These are phyloP conservation scores for Rubia peregrina DNA, from an alignment of 305 asterid genomes.

Conservation along the genomic window DNA sequence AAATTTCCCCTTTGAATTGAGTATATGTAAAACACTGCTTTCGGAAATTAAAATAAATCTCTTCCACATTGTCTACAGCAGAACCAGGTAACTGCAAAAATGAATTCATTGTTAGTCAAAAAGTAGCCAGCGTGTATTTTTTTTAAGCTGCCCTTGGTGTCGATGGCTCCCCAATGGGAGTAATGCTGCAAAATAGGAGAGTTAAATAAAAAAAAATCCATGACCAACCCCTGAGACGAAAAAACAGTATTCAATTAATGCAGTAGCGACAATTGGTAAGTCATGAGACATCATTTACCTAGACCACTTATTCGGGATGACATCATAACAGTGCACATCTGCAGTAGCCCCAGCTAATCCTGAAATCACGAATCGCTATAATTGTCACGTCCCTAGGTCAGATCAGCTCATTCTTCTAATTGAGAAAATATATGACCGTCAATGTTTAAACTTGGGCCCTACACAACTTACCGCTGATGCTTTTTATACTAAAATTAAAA, in stretches of 20 bases:
- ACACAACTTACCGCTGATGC: background rate
- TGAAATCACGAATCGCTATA: constrained; percentile 38
- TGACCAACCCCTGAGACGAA: constrained; percentile 12
- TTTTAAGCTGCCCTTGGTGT: constrained; percentile 99
- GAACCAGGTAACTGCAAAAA: constrained; percentile 32
- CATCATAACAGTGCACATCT: constrained; percentile 91
- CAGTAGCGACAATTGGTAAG: background rate
- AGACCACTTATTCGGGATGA: constrained; percentile 89
- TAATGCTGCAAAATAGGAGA: constrained; percentile 44
- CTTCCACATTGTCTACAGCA: constrained; percentile 46
- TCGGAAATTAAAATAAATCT: constrained; percentile 90
- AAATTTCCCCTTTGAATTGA: constrained; percentile 63
- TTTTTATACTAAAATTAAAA: background rate
- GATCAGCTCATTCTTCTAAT: background rate
- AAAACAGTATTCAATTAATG: constrained; percentile 2
- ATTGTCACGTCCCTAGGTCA: constrained; percentile 12
- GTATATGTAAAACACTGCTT: constrained; percentile 86
- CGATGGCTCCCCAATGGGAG: constrained; percentile 99
- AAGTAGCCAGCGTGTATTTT: background rate
- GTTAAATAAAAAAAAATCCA: constrained; percentile 13
- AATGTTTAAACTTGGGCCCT: background rate
- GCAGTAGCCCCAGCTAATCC: constrained; percentile 99
- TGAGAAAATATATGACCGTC: background rate
- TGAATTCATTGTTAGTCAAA: background rate
- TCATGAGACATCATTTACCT: constrained; percentile 37